Percentiles rank a stretch among this genome's conserved stretches.
These are phyloP conservation scores for Pyrenophora seminiperda DNA, from an alignment of 2,329 filamentous ascomycete genomes.

Conservation along the genomic window DNA sequence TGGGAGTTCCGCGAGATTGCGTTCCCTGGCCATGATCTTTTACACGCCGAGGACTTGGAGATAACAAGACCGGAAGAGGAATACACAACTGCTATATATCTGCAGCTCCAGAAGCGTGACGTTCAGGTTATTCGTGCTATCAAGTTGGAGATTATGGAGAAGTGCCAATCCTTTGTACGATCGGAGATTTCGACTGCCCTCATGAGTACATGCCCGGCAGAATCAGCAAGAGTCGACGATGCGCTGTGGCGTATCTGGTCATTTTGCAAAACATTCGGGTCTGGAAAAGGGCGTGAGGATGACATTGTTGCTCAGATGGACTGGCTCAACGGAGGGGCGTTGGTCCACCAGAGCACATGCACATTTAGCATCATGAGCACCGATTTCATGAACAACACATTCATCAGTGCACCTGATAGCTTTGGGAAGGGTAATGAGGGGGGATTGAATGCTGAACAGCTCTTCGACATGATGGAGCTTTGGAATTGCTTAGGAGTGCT, in stretches of 20 bases:
- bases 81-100: constrained; percentile 60
- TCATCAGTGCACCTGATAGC: constrained; percentile 62
- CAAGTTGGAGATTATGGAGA: constrained; percentile 61
- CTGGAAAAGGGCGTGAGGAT: constrained; percentile 61
- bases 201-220: constrained; percentile 52
- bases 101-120: constrained; percentile 59
- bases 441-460: constrained; percentile 60
- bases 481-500: constrained; percentile 66
- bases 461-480: constrained; percentile 69
- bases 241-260: constrained; percentile 70
- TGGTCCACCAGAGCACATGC: constrained; percentile 56
- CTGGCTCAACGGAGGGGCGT: constrained; percentile 64
- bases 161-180: constrained; percentile 61
- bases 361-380: constrained; percentile 55
- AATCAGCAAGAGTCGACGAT: constrained; percentile 61
- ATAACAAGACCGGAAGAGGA: constrained; percentile 56
- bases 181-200: constrained; percentile 62
- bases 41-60: constrained; percentile 48
- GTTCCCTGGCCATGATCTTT: constrained; percentile 55
- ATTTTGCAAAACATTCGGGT: constrained; percentile 68
- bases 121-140: constrained; percentile 59
- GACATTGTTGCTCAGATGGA: constrained; percentile 65
- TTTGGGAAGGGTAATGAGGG: constrained; percentile 63
- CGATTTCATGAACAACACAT: constrained; percentile 58
- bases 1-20: constrained; percentile 66